Base-by-base conservation (phyloP, 78 protist genomes). In the Tieghemostelium lacteum region DNA sequence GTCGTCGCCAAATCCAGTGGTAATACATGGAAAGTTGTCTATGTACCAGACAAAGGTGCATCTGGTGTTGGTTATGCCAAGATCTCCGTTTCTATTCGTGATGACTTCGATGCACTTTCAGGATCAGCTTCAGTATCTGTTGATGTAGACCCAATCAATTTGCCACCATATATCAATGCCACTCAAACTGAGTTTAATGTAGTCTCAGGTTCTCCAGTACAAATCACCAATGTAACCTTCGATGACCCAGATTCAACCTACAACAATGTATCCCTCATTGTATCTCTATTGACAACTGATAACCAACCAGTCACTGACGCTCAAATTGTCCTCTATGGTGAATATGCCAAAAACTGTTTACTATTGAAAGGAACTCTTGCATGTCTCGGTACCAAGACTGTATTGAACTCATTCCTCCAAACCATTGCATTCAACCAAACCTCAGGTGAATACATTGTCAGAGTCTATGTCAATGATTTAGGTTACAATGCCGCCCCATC, bases 161-260 rank as follows among this genome's bases (percentile, higher is more conserved):
- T 55, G 24, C 50, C 76, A 14, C 88, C 88, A 33, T 12, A 37
- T 50, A 66, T 78, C 49, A 55, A 40, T 14, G 62, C 29, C 28
- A 52, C 34, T 5, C 20, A 36, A 4, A 6, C 28, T 36, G 39
- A 50, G 36, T 78, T 36, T 22, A 66, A 52, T 0, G 16, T 49
- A 10, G 7, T 75, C 26, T 3, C 61, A 34, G 63, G 45, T 6
- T 19, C 42, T 6, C 42, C 54, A 20, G 26, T 76, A 17, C 16
- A 28, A 26, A 24, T 66, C 28, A 76, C 63, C 40, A 49, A 31
- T 2, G 66, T 78, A 0, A n/a, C 76, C 14, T 50, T 66, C 36
- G 75, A 29, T 17, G 65, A 58, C 55, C 70, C 54, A n/a, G 88
- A 78, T 19, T 69, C 75, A 2, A 20, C 8, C 19, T 29, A 19